phyloP scores from a whole-genome alignment of 2,329 filamentous ascomycete species.

The Trichophyton schoenleinii region DNA sequence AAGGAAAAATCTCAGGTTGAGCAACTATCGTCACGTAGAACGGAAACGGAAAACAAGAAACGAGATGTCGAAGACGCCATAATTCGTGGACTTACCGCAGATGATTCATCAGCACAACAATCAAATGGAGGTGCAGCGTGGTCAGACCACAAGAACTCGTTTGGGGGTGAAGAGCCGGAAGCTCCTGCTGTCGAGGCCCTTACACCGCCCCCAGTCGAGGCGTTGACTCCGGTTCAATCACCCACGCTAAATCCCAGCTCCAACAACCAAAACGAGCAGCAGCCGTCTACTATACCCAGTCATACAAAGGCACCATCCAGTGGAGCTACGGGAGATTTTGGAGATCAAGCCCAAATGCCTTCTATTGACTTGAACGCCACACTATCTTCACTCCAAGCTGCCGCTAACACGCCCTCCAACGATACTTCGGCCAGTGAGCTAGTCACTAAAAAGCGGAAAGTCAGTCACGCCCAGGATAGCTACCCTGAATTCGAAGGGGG shows the following conservation, averaged over 20 bases:
- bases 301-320: background rate
- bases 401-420: background rate
- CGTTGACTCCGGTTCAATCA: conserved; percentile 53
- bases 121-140: conserved; percentile 19
- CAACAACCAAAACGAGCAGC: background rate
- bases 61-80: conserved; percentile 83
- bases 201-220: conserved; percentile 72
- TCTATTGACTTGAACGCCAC: background rate
- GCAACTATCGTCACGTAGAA: conserved; percentile 54
- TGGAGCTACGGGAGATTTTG: background rate
- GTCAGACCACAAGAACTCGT: background rate
- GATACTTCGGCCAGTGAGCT: conserved; percentile 13
- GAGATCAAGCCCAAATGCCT: background rate
- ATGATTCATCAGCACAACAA: conserved; percentile 40
- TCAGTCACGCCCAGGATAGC: conserved; percentile 31
- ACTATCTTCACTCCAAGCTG: background rate
- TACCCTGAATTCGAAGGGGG: conserved; percentile 39
- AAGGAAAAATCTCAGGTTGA: conserved; percentile 56
- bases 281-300: background rate
- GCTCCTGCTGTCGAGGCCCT: conserved; percentile 18
- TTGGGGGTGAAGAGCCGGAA: conserved; percentile 4
- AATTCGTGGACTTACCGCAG: conserved; percentile 63
- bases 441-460: conserved; percentile 38
- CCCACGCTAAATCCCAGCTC: conserved; percentile 25
- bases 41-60: conserved; percentile 67